phyloP scores from a whole-genome alignment of 148 eudicot species.

The Dysphania ambrosioides region DNA sequence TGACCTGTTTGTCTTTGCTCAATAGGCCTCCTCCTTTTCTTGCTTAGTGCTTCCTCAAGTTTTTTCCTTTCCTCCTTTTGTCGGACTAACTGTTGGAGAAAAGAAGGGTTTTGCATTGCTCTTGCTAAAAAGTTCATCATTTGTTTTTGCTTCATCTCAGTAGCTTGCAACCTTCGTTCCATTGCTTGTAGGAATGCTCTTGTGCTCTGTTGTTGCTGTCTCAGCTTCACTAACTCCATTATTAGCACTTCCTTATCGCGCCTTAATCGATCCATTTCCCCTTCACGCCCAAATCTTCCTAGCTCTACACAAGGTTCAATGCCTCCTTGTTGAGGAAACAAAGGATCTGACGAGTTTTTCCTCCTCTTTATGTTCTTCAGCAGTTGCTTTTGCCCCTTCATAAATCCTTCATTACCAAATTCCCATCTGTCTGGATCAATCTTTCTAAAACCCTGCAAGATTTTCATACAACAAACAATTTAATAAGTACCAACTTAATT shows the following conservation, averaged over 20 bases:
- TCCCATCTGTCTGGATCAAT: slow-evolving; percentile 93
- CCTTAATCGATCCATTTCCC: slow-evolving; percentile 54
- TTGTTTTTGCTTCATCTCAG: slow-evolving; percentile 73
- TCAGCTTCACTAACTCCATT: slow-evolving; percentile 71
- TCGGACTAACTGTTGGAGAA: slow-evolving; percentile 53
- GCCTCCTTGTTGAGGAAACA: slow-evolving; percentile 40
- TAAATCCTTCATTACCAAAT: slow-evolving; percentile 79
- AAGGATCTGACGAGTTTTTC: slow-evolving; percentile 39
- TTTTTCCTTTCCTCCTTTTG: slow-evolving; percentile 56
- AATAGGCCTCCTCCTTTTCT: slow-evolving; percentile 61
- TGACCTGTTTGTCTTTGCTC: slow-evolving; percentile 37
- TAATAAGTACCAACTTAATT: background rate
- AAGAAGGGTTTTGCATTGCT: slow-evolving; percentile 78
- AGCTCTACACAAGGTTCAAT: slow-evolving; percentile 57
- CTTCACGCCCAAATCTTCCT: slow-evolving; percentile 54
- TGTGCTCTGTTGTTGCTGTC: slow-evolving; percentile 70
- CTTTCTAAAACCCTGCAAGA: slow-evolving; percentile 84
- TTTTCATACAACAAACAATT: background rate
- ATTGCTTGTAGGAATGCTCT: slow-evolving; percentile 55
- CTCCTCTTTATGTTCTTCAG: slow-evolving; percentile 70
- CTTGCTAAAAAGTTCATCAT: slow-evolving; percentile 90
- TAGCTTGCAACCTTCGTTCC: slow-evolving; percentile 70
- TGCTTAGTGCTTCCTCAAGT: slow-evolving; percentile 51
- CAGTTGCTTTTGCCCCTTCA: slow-evolving; percentile 62
- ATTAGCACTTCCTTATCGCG: slow-evolving; percentile 62